Evolutionary conservation across 768 basidiomycete species (phyloP), one percentile per base, ranked within the genome.

Genomic region (Hygrophorus russula): DNA sequence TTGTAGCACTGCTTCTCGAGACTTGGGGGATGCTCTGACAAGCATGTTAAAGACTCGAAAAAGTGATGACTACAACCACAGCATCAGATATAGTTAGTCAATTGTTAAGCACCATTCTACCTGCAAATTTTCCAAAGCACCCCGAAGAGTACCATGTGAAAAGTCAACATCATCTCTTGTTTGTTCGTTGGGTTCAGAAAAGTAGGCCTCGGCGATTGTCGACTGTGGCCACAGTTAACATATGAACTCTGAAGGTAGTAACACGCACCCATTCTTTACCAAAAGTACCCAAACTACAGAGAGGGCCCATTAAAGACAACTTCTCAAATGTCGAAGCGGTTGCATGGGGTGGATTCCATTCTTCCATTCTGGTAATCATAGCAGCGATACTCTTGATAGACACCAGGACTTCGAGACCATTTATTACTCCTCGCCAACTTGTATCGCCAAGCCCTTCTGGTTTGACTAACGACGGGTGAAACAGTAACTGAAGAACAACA

Each of bases 21-120:
- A 68, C 39, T 78, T 76, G 0, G 88, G 63, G 0, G 83, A 84
- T 2, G 88, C 78, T 34, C 94, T 78, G 27, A 98, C 81, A n/a
- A 97, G 69, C 2, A 80, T 65, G 56, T 94, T 89, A 61, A 92
- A 86, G 37, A 92, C 76, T 56, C 81, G 79, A 69, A 93, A 98
- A 17, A 97, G 67, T 1, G 85, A 80, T 0, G 58, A 63, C 65
- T 74, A 4, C 39, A 42, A 13, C 18, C 14, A 33, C 8, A 20
- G 39, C 37, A 47, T 28, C 28, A 10, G 36, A 14, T 20, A n/a
- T n/a, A n/a, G n/a, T 30, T 31, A 24, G n/a, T 29, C 18, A 19
- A 34, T 14, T 32, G 29, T 5, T 36, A 15, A 30, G 14, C 7
- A 3, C 5, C 5, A 19, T 33, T 31, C 36, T 39, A 84, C 86